These are phyloP conservation scores for Colletotrichum cordylinicola DNA, from an alignment of 2,329 filamentous ascomycete genomes.

Conservation along the genomic window DNA sequence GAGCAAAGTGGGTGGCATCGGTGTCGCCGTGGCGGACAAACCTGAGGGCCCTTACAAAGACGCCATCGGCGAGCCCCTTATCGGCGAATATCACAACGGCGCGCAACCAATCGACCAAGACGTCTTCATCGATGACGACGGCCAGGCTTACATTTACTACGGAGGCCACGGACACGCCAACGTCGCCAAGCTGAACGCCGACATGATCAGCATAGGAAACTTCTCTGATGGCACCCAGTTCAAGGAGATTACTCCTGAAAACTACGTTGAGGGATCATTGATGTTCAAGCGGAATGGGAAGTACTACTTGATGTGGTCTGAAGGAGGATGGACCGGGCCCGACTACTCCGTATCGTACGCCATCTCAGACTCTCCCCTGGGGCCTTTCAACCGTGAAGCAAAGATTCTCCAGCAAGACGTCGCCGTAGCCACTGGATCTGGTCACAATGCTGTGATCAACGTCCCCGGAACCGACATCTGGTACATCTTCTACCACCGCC, in stretches of 20 bases:
- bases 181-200: slow-evolving; percentile 47
- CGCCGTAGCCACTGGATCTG: slow-evolving; percentile 45
- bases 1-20: slow-evolving; percentile 62
- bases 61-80: slow-evolving; percentile 55
- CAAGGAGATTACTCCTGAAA: slow-evolving; percentile 46
- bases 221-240: slow-evolving; percentile 45
- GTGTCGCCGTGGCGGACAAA: slow-evolving; percentile 60
- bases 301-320: slow-evolving; percentile 50
- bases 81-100: slow-evolving; percentile 43
- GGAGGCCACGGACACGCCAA: slow-evolving; percentile 50
- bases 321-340: slow-evolving; percentile 33
- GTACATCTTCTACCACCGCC: slow-evolving; percentile 55
- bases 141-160: slow-evolving; percentile 67
- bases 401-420: slow-evolving; percentile 47
- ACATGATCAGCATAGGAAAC: slow-evolving; percentile 49
- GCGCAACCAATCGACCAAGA: slow-evolving; percentile 64
- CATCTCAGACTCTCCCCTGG: slow-evolving; percentile 38
- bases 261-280: slow-evolving; percentile 45
- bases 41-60: slow-evolving; percentile 67
- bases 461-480: slow-evolving; percentile 53
- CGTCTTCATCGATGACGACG: slow-evolving; percentile 62
- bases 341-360: slow-evolving; percentile 54
- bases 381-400: slow-evolving; percentile 50
- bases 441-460: slow-evolving; percentile 49
- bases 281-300: slow-evolving; percentile 36